These are phyloP conservation scores for Gymnopilus junonius DNA, from an alignment of 768 basidiomycete genomes.

Conservation along the genomic window DNA sequence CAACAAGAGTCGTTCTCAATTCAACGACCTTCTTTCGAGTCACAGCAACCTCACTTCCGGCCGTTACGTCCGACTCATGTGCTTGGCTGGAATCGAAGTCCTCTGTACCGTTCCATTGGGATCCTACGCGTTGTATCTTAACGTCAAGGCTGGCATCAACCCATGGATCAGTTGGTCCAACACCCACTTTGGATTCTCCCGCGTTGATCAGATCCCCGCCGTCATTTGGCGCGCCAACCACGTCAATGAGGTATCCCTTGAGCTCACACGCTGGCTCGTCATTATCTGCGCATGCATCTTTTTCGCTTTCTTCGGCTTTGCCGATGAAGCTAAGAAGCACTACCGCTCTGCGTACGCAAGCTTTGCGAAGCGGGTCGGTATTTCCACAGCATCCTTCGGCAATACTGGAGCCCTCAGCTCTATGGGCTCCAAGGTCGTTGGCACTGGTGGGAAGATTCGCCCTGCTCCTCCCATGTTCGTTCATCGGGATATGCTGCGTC, in stretches of 20 bases:
- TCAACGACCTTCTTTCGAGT: slow-evolving; percentile 42
- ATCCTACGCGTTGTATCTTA: slow-evolving; percentile 39
- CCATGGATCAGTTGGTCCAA: slow-evolving; percentile 57
- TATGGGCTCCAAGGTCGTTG: slow-evolving; percentile 29
- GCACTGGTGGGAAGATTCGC: slow-evolving; percentile 31
- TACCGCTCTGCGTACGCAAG: slow-evolving; percentile 44
- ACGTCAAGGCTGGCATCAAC: slow-evolving; percentile 30
- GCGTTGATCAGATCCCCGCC: slow-evolving; percentile 44
- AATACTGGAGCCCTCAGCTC: slow-evolving; percentile 28
- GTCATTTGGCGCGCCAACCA: slow-evolving; percentile 54
- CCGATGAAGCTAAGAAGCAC: slow-evolving; percentile 54
- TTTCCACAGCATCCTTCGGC: slow-evolving; percentile 26
- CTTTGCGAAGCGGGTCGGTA: slow-evolving; percentile 43
- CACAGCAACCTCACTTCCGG: slow-evolving; percentile 45
- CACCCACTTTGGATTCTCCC: slow-evolving; percentile 51
- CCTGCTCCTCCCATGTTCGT: slow-evolving; percentile 49
- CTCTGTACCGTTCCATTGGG: slow-evolving; percentile 49
- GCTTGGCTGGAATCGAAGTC: slow-evolving; percentile 50
- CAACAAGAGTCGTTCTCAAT: slow-evolving; percentile 41
- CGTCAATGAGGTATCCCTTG: no score
- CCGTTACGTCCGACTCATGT: slow-evolving; percentile 62
- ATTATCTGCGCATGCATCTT: slow-evolving; percentile 53
- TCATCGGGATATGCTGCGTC: slow-evolving; percentile 46
- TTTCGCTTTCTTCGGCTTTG: slow-evolving; percentile 66
- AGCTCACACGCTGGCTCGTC: slow-evolving; percentile 6